Conservation (phyloP, 2,329 filamentous ascomycete genomes). For the Aspergillus texensis region DNA sequence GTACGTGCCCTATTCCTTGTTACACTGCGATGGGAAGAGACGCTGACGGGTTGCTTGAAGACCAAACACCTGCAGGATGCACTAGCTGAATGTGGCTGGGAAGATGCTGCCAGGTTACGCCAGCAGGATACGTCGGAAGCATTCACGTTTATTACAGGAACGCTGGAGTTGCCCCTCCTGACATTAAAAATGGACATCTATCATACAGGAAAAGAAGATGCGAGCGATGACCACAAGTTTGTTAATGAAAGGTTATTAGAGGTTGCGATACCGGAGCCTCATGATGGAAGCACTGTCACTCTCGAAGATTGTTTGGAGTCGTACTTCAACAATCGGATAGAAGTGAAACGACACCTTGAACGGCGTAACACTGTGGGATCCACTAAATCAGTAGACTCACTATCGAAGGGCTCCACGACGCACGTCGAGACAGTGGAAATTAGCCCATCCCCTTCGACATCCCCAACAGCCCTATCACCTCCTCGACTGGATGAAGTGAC, state of each 20-base stretch:
- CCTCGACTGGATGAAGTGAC: slow-evolving; percentile 24
- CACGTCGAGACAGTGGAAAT: slow-evolving; percentile 50
- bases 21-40: neutral
- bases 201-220: slow-evolving; percentile 81
- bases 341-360: slow-evolving; percentile 77
- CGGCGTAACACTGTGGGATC: slow-evolving; percentile 61
- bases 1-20: slow-evolving; percentile 48
- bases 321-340: slow-evolving; percentile 93
- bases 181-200: slow-evolving; percentile 94
- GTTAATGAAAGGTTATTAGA: slow-evolving; percentile 90
- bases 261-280: slow-evolving; percentile 74
- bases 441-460: slow-evolving; percentile 38
- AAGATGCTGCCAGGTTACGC: slow-evolving; percentile 71
- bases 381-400: slow-evolving; percentile 38
- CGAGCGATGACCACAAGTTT: slow-evolving; percentile 89
- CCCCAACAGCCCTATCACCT: slow-evolving; percentile 31
- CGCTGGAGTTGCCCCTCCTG: slow-evolving; percentile 80
- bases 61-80: slow-evolving; percentile 81
- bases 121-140: slow-evolving; percentile 97
- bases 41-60: slow-evolving; percentile 46
- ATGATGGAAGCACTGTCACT: slow-evolving; percentile 69
- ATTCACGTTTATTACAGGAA: slow-evolving; percentile 92
- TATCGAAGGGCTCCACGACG: slow-evolving; percentile 38
- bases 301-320: slow-evolving; percentile 90
- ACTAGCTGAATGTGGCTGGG: slow-evolving; percentile 84